phyloP scores from a whole-genome alignment of 2,329 filamentous ascomycete species.

The Penicillium sp. region DNA sequence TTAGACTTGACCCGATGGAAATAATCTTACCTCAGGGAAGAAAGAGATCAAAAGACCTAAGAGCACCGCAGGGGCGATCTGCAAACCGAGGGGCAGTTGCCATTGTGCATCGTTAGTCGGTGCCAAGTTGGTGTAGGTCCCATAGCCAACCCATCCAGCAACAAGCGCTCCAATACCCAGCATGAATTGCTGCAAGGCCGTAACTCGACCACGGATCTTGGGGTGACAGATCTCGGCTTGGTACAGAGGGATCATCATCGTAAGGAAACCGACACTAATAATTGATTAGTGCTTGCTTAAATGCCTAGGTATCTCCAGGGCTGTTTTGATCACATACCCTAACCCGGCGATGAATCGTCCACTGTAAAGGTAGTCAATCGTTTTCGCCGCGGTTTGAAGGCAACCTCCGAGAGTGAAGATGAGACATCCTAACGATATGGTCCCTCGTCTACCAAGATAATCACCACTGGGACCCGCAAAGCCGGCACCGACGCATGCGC shows the following conservation, averaged over 20 bases:
- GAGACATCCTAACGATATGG: slow-evolving; percentile 68
- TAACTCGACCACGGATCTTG: slow-evolving; percentile 71
- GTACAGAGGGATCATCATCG: slow-evolving; percentile 68
- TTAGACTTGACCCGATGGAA: not conserved
- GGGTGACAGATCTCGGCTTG: slow-evolving; percentile 79
- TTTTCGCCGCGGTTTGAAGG: slow-evolving; percentile 67
- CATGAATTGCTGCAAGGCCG: slow-evolving; percentile 79
- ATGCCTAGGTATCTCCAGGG: not conserved
- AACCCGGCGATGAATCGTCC: slow-evolving; percentile 66
- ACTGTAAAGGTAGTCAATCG: slow-evolving; percentile 61
- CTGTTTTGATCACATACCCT: slow-evolving; percentile 24
- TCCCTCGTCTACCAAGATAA: slow-evolving; percentile 64
- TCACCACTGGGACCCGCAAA: slow-evolving; percentile 64
- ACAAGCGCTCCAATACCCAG: slow-evolving; percentile 70
- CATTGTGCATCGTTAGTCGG: slow-evolving; percentile 52
- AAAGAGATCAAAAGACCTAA: slow-evolving; percentile 64
- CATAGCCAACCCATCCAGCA: slow-evolving; percentile 72
- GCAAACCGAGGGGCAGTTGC: slow-evolving; percentile 66
- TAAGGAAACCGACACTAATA: slow-evolving; percentile 55
- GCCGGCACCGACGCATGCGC: slow-evolving; percentile 68
- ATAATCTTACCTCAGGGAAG: slow-evolving; percentile 60
- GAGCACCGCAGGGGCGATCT: slow-evolving; percentile 65
- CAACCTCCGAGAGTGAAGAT: slow-evolving; percentile 70
- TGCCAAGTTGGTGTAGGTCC: slow-evolving; percentile 53
- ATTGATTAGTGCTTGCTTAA: slow-evolving; percentile 37